Evolutionary conservation across 176 grass and related monocot species (phyloP).

Genomic region (Carex littledalei): DNA sequence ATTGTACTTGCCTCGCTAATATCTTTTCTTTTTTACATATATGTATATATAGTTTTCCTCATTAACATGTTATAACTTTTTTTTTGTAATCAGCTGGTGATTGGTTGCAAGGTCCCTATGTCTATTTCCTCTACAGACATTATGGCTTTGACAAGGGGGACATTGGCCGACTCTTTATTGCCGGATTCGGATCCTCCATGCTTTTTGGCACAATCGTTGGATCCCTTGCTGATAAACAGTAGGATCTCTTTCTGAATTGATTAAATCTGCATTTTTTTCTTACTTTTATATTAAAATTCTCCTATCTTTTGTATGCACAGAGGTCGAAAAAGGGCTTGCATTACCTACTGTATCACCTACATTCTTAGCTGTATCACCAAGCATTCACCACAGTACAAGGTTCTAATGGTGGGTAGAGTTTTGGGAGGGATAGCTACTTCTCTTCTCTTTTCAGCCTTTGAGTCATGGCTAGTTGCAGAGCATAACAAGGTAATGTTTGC

Average conservation of each 20-base stretch:
- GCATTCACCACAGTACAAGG: conserved; percentile 51
- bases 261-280: background rate
- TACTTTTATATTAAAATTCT: background rate
- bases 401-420: conserved; percentile 45
- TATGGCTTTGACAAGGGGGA: conserved; percentile 52
- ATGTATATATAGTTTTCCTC: background rate
- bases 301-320: conserved; percentile 18
- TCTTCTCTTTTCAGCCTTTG: conserved; percentile 57
- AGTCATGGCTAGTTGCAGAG: conserved; percentile 63
- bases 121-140: conserved; percentile 42
- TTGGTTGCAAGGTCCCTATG: conserved; percentile 52
- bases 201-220: conserved; percentile 59
- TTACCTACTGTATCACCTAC: conserved; percentile 56
- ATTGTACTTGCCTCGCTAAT: background rate
- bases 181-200: conserved; percentile 53
- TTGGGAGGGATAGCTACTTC: conserved; percentile 53
- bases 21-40: background rate
- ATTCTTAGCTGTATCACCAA: conserved; percentile 60
- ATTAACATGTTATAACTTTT: background rate
- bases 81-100: conserved; percentile 32
- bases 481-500: conserved; percentile 47
- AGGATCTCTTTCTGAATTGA: background rate
- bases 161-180: conserved; percentile 49
- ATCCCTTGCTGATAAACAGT: conserved; percentile 63
- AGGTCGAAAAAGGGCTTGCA: conserved; percentile 46